A percentile compares a stretch with the other conserved stretches of the same genome.
Evolutionary conservation across 2,329 filamentous ascomycete genomes (phyloP).

Genomic region (Alternaria atra): DNA sequence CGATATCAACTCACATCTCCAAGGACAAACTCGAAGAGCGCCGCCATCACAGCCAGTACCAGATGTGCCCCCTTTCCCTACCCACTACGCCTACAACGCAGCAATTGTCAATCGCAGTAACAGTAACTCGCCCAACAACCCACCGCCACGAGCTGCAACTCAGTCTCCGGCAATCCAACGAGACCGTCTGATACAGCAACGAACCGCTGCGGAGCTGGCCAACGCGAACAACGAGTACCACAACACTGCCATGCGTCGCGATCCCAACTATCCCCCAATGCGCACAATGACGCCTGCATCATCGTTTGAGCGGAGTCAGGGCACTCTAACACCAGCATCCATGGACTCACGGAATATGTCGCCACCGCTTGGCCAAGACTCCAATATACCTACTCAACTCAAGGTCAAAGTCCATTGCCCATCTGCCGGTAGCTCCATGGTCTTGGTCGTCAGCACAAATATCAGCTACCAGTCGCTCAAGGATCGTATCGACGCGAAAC

Average conservation of each 20-base stretch:
- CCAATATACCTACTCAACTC: conserved; percentile 73
- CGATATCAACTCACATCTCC: conserved; percentile 76
- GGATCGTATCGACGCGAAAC: conserved; percentile 94
- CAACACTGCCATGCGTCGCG: conserved; percentile 40
- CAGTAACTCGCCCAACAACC: conserved; percentile 79
- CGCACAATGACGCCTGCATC: conserved; percentile 52
- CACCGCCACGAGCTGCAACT: conserved; percentile 73
- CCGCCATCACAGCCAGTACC: conserved; percentile 49
- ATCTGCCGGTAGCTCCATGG: conserved; percentile 84
- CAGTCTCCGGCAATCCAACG: conserved; percentile 75
- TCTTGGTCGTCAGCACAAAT: conserved; percentile 93
- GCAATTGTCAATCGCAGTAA: conserved; percentile 78
- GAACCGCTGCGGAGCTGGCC: conserved; percentile 45
- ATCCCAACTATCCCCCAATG: conserved; percentile 39
- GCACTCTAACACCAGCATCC: conserved; percentile 48
- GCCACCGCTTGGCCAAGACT: conserved; percentile 42
- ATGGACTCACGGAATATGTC: conserved; percentile 52
- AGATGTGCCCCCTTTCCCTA: conserved; percentile 64
- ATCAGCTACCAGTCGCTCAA: conserved; percentile 94
- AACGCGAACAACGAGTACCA: conserved; percentile 54
- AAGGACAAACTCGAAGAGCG: conserved; percentile 64
- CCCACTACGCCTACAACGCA: conserved; percentile 65
- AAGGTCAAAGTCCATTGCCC: conserved; percentile 93
- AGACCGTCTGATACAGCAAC: conserved; percentile 60
- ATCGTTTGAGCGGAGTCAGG: conserved; percentile 49